These are phyloP conservation scores for Thelonectria rubi DNA, from an alignment of 2,329 filamentous ascomycete genomes.

Conservation along the genomic window DNA sequence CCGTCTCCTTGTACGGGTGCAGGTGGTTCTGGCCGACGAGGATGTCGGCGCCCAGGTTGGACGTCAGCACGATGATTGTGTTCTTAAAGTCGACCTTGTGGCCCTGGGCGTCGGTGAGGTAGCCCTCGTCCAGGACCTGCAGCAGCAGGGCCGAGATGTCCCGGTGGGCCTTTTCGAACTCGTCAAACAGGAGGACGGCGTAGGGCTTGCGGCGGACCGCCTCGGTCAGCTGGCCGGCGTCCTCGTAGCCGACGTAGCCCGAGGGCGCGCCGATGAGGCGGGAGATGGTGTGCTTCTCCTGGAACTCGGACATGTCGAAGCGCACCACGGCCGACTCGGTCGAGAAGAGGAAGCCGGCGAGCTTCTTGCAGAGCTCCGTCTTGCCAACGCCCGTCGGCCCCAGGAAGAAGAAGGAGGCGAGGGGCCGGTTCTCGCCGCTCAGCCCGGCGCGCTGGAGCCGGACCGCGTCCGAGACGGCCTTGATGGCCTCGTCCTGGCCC, in stretches of 20 bases:
- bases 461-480: conserved; percentile 90
- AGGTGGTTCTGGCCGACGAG: conserved; percentile 78
- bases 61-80: conserved; percentile 95
- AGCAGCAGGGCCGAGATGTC: conserved; percentile 93
- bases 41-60: conserved; percentile 92
- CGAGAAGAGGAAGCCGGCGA: conserved; percentile 92
- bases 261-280: conserved; percentile 92
- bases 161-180: conserved; percentile 96
- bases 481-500: conserved; percentile 93
- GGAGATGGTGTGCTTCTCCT: conserved; percentile 96
- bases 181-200: conserved; percentile 92
- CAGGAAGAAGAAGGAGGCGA: conserved; percentile 97
- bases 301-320: conserved; percentile 98
- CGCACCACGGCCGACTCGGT: conserved; percentile 90
- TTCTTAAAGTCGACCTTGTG: conserved; percentile 98
- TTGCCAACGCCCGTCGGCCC: conserved; percentile 97
- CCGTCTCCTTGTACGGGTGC: conserved; percentile 69
- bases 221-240: conserved; percentile 95
- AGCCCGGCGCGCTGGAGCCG: conserved; percentile 92
- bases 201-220: conserved; percentile 95
- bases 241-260: conserved; percentile 96
- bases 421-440: conserved; percentile 87
- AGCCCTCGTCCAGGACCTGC: conserved; percentile 95
- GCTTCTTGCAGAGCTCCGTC: conserved; percentile 96
- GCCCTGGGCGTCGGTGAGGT: conserved; percentile 92